phyloP scores from a whole-genome alignment of 768 basidiomycete species.

The Lactarius vividus region DNA sequence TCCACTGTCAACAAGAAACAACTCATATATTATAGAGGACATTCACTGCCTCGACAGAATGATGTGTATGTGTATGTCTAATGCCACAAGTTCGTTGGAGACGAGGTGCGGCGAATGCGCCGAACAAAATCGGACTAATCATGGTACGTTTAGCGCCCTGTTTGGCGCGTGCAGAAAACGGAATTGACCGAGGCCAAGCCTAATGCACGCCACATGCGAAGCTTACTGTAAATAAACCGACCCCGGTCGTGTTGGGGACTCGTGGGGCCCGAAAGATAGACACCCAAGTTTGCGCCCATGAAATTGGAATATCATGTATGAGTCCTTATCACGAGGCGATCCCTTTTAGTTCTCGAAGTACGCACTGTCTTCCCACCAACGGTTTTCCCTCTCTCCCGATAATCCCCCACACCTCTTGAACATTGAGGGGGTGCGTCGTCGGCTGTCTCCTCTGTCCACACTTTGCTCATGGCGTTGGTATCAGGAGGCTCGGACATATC shows the following conservation, averaged over 20 bases:
- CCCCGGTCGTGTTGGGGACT: background rate
- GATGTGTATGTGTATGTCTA: no score
- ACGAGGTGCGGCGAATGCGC: background rate
- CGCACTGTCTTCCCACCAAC: background rate
- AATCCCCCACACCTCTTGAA: background rate
- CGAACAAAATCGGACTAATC: background rate
- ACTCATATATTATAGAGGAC: no score
- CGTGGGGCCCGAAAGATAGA: no score
- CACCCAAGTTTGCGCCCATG: no score
- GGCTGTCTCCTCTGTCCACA: background rate
- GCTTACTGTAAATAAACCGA: background rate
- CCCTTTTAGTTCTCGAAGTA: no score
- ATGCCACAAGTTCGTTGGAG: background rate
- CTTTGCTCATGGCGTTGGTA: background rate
- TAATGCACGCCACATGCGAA: background rate
- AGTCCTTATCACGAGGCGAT: no score
- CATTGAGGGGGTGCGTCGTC: background rate
- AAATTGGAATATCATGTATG: no score
- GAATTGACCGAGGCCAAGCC: background rate
- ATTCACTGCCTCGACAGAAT: no score
- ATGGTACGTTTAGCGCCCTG: no score
- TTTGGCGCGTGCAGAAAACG: background rate
- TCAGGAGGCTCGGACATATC: background rate
- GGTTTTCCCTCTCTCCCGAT: background rate
- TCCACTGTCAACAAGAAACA: no score